Evolutionary conservation across 1,139 yeast species (phyloP).

Genomic region (Pichia sp.): DNA sequence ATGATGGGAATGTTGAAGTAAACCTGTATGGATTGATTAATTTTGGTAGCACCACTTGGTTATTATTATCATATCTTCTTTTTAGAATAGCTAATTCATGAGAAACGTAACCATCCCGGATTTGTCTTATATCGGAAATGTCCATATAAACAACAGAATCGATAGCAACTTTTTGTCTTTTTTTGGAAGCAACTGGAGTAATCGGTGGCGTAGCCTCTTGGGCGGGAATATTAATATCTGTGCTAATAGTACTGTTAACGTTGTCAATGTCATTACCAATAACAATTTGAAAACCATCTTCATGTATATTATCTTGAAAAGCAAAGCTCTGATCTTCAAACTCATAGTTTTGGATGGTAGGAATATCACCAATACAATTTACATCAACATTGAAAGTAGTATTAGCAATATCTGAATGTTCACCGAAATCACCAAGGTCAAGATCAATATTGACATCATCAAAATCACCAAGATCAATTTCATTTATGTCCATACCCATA

Average conservation of each 20-base stretch:
- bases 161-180: not conserved
- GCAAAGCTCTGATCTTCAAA: not conserved
- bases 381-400: not conserved
- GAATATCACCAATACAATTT: not conserved
- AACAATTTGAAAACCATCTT: not conserved
- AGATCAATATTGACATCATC: not conserved
- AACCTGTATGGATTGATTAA: not conserved
- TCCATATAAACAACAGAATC: not conserved
- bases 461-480: not conserved
- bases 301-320: not conserved
- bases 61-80: not conserved
- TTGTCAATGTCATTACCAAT: not conserved
- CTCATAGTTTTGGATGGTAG: not conserved
- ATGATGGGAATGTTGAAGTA: not conserved
- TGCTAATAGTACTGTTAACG: not conserved
- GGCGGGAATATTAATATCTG: not conserved
- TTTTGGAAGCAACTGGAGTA: not conserved
- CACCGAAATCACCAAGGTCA: not conserved
- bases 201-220: not conserved
- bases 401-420: not conserved
- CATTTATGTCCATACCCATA: not conserved
- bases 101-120: conserved; percentile 2
- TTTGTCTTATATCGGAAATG: not conserved
- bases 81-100: not conserved
- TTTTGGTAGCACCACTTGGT: not conserved